Evolutionary conservation across 371 early-diverging fungal genomes (phyloP).

Genomic region (Apophysomyces elegans): DNA sequence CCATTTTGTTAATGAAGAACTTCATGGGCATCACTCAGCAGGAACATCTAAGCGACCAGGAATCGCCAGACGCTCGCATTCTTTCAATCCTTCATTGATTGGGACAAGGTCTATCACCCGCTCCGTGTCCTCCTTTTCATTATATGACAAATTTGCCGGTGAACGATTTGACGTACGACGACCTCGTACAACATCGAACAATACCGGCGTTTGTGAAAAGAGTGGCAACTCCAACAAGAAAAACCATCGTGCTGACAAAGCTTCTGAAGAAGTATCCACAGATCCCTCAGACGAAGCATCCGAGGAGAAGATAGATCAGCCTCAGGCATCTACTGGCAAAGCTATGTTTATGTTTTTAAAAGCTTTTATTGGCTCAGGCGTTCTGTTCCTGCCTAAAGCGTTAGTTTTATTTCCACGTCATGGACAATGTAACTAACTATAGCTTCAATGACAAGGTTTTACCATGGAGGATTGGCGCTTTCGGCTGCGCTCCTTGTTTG

Average conservation of each 20-base stretch:
- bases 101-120: conserved; percentile 24
- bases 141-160: conserved; percentile 43
- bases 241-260: conserved; percentile 20
- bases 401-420: conserved; percentile 26
- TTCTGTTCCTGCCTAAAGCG: conserved; percentile 69
- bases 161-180: conserved; percentile 24
- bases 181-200: not conserved
- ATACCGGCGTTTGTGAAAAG: not conserved
- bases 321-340: conserved; percentile 64
- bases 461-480: conserved; percentile 36
- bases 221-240: not conserved
- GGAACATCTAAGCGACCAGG: not conserved
- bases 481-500: conserved; percentile 30
- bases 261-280: conserved; percentile 15
- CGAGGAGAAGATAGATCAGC: conserved; percentile 5
- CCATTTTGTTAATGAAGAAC: not conserved
- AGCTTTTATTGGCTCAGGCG: conserved; percentile 78
- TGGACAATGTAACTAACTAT: not conserved
- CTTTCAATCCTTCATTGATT: not conserved
- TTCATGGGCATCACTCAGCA: not conserved
- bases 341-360: conserved; percentile 79
- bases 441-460: conserved; percentile 15
- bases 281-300: conserved; percentile 12
- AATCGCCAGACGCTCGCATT: not conserved
- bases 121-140: conserved; percentile 32